Evolutionary conservation across 2,329 filamentous ascomycete species (phyloP).

Genomic region (Cladophialophora psammophila): DNA sequence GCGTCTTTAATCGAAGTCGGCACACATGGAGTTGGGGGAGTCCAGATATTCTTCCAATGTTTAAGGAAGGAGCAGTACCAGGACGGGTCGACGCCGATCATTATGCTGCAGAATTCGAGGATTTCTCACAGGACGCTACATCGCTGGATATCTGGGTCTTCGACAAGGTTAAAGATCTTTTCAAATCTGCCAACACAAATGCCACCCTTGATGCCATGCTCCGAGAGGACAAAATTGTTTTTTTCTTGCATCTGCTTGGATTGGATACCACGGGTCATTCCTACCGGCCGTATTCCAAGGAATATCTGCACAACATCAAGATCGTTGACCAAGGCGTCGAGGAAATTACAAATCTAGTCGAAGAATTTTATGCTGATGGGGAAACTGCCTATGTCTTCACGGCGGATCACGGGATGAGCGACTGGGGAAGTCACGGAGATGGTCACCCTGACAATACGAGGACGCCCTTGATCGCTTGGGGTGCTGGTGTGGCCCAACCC

Average conservation of each 20-base stretch:
- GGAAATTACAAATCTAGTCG: conserved; percentile 80
- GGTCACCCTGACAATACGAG: conserved; percentile 97
- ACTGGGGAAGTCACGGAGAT: conserved; percentile 98
- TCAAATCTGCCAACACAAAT: conserved; percentile 79
- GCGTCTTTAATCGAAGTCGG: conserved; percentile 93
- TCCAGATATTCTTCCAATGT: conserved; percentile 97
- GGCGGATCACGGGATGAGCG: conserved; percentile 98
- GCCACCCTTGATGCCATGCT: conserved; percentile 74
- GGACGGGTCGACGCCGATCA: conserved; percentile 86
- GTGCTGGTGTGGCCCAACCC: conserved; percentile 84
- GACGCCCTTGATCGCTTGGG: conserved; percentile 92
- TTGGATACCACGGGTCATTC: conserved; percentile 88
- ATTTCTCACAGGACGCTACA: conserved; percentile 83
- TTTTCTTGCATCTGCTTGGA: conserved; percentile 92
- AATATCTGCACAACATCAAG: conserved; percentile 94
- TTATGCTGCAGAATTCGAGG: conserved; percentile 85
- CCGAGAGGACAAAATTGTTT: conserved; percentile 84
- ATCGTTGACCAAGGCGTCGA: conserved; percentile 89
- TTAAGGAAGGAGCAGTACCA: conserved; percentile 86
- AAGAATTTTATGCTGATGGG: conserved; percentile 84
- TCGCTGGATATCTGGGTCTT: conserved; percentile 94
- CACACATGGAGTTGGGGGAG: conserved; percentile 99
- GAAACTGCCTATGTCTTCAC: conserved; percentile 97
- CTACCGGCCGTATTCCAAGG: conserved; percentile 89
- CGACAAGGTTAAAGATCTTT: conserved; percentile 87